Conservation (phyloP, 208 protist genomes). For the Trypanosomatidae sp. region DNA sequence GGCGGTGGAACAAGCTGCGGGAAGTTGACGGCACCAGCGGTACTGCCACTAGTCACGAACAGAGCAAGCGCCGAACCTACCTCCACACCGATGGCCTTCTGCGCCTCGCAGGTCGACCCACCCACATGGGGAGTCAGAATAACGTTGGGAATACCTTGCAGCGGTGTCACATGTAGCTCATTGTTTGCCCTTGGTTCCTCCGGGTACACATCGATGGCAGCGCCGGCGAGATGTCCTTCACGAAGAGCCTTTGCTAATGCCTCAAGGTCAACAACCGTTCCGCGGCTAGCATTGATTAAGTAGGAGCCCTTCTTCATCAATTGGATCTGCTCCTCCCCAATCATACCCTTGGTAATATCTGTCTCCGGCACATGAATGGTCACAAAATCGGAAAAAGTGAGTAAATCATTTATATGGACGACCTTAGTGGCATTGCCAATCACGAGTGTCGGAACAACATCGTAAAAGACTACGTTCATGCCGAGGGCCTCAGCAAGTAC, state of each 20-base stretch:
- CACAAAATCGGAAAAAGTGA: conserved; percentile 87
- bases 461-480: conserved; percentile 94
- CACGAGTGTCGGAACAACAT: conserved; percentile 84
- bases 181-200: conserved; percentile 72
- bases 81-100: conserved; percentile 90
- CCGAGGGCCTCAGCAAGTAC: conserved; percentile 93
- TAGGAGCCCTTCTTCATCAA: conserved; percentile 81
- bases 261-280: conserved; percentile 84
- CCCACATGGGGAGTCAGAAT: conserved; percentile 95
- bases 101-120: conserved; percentile 93
- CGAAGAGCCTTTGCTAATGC: conserved; percentile 72
- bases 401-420: conserved; percentile 66
- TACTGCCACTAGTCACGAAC: conserved; percentile 84
- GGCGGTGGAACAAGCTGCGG: conserved; percentile 75
- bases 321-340: conserved; percentile 61
- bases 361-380: conserved; percentile 93
- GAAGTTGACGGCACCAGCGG: conserved; percentile 92
- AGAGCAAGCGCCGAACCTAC: conserved; percentile 82
- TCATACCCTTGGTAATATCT: conserved; percentile 75
- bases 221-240: conserved; percentile 79
- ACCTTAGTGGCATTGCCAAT: conserved; percentile 86
- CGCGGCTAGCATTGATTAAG: conserved; percentile 86
- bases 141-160: conserved; percentile 91
- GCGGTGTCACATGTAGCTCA: conserved; percentile 49
- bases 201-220: conserved; percentile 93